A percentile compares a stretch with the other conserved stretches of the same genome.
Evolutionary conservation across 257 asterid genomes (phyloP).

Genomic region (Asclepias syriaca): DNA sequence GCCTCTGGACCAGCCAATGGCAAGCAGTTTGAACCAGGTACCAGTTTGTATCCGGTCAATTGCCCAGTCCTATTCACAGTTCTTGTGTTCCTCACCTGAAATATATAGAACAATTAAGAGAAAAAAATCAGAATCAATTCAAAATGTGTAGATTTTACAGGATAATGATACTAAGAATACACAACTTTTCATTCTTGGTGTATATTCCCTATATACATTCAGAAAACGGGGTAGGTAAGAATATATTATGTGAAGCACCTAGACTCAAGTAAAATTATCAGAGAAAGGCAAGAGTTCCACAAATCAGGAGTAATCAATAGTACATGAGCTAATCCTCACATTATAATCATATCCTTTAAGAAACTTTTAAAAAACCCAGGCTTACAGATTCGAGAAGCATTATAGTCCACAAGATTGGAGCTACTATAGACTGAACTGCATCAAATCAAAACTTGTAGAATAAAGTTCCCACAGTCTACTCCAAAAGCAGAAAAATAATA

Average conservation of each 20-base stretch:
- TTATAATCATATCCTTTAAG: not conserved
- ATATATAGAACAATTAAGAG: constrained; percentile 12
- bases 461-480: not conserved
- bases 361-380: not conserved
- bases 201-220: not conserved
- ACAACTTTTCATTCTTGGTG: not conserved
- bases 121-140: not conserved
- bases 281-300: not conserved
- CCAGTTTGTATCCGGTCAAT: constrained; percentile 84
- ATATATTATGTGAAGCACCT: not conserved
- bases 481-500: not conserved
- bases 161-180: not conserved
- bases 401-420: not conserved
- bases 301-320: not conserved
- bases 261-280: too few relatives aligned
- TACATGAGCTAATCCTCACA: not conserved
- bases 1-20: constrained; percentile 96
- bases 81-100: constrained; percentile 87
- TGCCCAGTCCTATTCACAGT: constrained; percentile 84
- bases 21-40: constrained; percentile 85
- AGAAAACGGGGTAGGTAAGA: not conserved
- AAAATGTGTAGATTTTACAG: not conserved
- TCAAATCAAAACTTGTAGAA: not conserved
- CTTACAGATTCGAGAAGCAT: not conserved
- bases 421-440: not conserved